A percentile compares a stretch with the other conserved stretches of the same genome.
Evolutionary conservation across 2,329 filamentous ascomycete genomes (phyloP).

Genomic region (Beauveria medogensis): DNA sequence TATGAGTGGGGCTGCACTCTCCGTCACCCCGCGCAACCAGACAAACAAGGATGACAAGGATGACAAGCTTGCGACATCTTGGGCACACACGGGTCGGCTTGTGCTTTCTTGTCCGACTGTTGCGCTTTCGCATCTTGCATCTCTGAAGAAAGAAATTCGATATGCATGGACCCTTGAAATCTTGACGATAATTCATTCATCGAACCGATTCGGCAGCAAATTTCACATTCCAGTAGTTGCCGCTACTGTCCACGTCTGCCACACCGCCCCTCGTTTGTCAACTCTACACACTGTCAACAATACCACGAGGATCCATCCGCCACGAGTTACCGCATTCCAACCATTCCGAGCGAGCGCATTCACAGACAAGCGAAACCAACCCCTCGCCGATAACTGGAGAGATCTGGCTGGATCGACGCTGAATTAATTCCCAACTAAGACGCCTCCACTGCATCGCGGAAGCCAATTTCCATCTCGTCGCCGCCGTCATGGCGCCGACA

Average conservation of each 20-base stretch:
- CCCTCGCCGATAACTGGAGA: not conserved
- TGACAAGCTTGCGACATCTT: constrained; percentile 3
- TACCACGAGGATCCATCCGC: not conserved
- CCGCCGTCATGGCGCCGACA: constrained; percentile 52
- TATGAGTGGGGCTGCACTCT: constrained; percentile 6
- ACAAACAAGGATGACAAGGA: constrained; percentile 1
- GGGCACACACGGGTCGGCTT: not conserved
- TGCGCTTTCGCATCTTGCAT: constrained; percentile 2
- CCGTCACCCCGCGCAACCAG: constrained; percentile 13
- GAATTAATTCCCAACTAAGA: not conserved
- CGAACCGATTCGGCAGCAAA: not conserved
- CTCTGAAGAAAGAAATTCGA: not conserved
- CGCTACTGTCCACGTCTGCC: not conserved
- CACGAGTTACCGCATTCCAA: constrained; percentile 7
- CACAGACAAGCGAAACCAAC: not conserved
- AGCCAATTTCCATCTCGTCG: constrained; percentile 19
- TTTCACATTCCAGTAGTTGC: not conserved
- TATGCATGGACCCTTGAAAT: not conserved
- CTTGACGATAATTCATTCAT: not conserved
- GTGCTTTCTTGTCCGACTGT: not conserved
- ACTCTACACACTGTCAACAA: not conserved
- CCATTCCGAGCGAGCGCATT: not conserved
- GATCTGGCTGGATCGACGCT: not conserved
- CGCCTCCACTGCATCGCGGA: not conserved
- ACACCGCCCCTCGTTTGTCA: constrained; percentile 3